These are phyloP conservation scores for Auriscalpium vulgare DNA, from an alignment of 768 basidiomycete species.

Conservation along the genomic window DNA sequence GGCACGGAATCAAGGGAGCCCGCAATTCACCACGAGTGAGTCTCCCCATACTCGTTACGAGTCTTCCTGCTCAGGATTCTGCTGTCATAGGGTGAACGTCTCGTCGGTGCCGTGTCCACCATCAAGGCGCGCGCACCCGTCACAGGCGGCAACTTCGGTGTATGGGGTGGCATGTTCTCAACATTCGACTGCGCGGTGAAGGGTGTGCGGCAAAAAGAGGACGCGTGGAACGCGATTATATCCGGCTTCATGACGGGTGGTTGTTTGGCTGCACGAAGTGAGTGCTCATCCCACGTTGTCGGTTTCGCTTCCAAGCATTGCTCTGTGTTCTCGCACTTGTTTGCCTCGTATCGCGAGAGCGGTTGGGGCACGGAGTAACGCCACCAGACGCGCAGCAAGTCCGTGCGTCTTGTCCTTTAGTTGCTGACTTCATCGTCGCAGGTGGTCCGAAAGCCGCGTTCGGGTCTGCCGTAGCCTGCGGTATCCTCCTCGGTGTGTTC, in stretches of 20 bases:
- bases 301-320: background rate
- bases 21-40: conserved; percentile 90
- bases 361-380: too few species aligned
- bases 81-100: conserved; percentile 72
- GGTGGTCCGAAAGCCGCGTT: conserved; percentile 90
- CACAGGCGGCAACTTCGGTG: conserved; percentile 93
- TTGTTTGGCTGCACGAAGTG: conserved; percentile 88
- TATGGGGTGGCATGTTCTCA: conserved; percentile 98
- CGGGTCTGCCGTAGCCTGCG: conserved; percentile 91
- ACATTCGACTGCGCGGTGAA: conserved; percentile 98
- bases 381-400: too few species aligned
- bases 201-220: conserved; percentile 93
- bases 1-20: conserved; percentile 98
- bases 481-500: conserved; percentile 90
- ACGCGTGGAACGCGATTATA: conserved; percentile 98
- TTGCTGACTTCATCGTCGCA: conserved; percentile 21
- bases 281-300: conserved; percentile 27
- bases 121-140: conserved; percentile 98
- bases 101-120: conserved; percentile 88
- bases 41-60: conserved; percentile 4
- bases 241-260: conserved; percentile 99
- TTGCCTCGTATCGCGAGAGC: background rate
- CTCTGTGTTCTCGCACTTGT: background rate
- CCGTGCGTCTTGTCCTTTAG: too few species aligned
- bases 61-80: background rate